Conservation (phyloP, 2,329 filamentous ascomycete genomes). For the Aureobasidium sp. region DNA sequence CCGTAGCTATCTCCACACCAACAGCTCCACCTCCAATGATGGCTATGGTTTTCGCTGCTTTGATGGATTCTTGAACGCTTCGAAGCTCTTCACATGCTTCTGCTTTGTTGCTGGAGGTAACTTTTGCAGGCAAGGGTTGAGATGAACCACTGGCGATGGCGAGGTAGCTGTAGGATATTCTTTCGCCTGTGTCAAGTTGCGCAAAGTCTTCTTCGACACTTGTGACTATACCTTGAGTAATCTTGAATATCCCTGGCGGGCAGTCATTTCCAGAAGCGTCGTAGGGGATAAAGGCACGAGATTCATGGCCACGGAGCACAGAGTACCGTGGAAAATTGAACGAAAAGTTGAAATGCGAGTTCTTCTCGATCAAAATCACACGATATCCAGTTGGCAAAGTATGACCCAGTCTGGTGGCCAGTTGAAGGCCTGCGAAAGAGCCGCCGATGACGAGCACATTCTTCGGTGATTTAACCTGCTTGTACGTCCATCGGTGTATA, state of each 20-base stretch:
- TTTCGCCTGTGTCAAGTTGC: slow-evolving; percentile 15
- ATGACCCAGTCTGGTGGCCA: slow-evolving; percentile 11
- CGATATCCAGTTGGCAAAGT: slow-evolving; percentile 16
- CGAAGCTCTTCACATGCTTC: slow-evolving; percentile 21
- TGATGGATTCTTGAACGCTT: slow-evolving; percentile 7
- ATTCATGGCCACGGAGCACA: slow-evolving; percentile 17
- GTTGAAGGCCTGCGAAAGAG: too few relatives aligned
- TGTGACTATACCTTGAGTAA: slow-evolving; percentile 9
- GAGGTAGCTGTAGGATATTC: slow-evolving; percentile 16
- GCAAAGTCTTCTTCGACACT: slow-evolving; percentile 9
- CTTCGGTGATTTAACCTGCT: too few relatives aligned
- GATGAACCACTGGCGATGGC: slow-evolving; percentile 21
- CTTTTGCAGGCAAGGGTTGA: slow-evolving; percentile 17
- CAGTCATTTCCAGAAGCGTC: slow-evolving; percentile 8
- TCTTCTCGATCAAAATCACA: slow-evolving; percentile 22
- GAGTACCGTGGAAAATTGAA: slow-evolving; percentile 22
- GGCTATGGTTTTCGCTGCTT: slow-evolving; percentile 11
- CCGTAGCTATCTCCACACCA: slow-evolving; percentile 67
- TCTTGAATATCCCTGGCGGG: slow-evolving; percentile 11
- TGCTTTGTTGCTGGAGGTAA: slow-evolving; percentile 17
- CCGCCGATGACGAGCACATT: too few relatives aligned
- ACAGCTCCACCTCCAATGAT: slow-evolving; percentile 64
- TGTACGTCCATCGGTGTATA: too few relatives aligned
- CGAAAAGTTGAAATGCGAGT: slow-evolving; percentile 23
- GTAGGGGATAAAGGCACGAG: slow-evolving; percentile 22